Conservation (phyloP, 1,284 basidiomycete species). For the Cronartium ribicola region DNA sequence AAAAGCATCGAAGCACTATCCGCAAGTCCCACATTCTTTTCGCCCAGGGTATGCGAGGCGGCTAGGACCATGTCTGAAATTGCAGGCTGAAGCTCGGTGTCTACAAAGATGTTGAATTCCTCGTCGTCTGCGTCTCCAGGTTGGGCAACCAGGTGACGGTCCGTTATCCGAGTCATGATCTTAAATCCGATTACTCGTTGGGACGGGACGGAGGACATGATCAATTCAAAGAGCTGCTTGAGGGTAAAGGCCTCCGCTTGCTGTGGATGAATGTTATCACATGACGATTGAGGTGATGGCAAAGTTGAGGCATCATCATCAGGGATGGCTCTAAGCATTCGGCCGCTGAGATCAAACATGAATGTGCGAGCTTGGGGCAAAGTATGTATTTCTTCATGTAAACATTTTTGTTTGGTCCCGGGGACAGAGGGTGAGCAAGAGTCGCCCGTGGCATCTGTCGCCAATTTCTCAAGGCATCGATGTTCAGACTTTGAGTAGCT, state of each 20-base stretch:
- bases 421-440: not conserved
- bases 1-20: slow-evolving; percentile 24
- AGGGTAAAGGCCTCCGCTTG: slow-evolving; percentile 23
- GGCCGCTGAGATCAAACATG: not conserved
- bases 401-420: not conserved
- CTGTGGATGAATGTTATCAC: slow-evolving; percentile 18
- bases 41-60: slow-evolving; percentile 24
- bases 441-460: not conserved
- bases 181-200: slow-evolving; percentile 37
- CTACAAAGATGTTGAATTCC: not conserved
- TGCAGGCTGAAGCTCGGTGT: slow-evolving; percentile 9
- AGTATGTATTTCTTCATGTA: not conserved
- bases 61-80: slow-evolving; percentile 27
- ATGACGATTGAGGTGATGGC: not conserved
- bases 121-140: not conserved
- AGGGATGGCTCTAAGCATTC: not conserved
- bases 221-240: slow-evolving; percentile 23
- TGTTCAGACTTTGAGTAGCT: not conserved
- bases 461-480: not conserved
- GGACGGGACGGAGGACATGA: slow-evolving; percentile 35
- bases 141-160: slow-evolving; percentile 19
- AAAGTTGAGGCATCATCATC: slow-evolving; percentile 1
- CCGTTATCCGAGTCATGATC: slow-evolving; percentile 31
- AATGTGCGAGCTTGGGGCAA: not conserved
- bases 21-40: slow-evolving; percentile 32